A percentile compares a stretch with the other conserved stretches of the same genome.
Conservation (phyloP, 2,329 filamentous ascomycete genomes). For the Apiospora marii region DNA sequence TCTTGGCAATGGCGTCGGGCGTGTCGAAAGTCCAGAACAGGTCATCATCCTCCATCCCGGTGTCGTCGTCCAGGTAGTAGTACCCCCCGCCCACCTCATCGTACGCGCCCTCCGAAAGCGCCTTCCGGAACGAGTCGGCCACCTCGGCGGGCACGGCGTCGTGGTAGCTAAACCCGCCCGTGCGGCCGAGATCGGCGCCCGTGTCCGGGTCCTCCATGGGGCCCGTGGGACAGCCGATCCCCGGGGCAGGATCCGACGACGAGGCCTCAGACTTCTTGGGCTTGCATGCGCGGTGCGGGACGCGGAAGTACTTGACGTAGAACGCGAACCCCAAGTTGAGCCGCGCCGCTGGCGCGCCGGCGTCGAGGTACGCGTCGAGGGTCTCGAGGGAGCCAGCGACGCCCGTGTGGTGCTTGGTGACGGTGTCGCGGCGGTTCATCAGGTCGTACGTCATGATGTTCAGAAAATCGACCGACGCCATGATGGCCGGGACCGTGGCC, state of each 20-base stretch:
- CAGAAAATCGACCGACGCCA: slow-evolving; percentile 68
- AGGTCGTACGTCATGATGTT: slow-evolving; percentile 79
- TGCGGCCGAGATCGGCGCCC: slow-evolving; percentile 64
- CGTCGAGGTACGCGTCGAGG: slow-evolving; percentile 65
- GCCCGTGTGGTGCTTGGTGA: slow-evolving; percentile 68
- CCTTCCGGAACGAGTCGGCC: slow-evolving; percentile 37
- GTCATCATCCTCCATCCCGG: slow-evolving; percentile 30
- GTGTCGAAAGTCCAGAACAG: slow-evolving; percentile 46
- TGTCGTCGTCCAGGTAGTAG: slow-evolving; percentile 38
- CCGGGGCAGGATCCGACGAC: not conserved
- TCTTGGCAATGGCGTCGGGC: slow-evolving; percentile 37
- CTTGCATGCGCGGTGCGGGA: slow-evolving; percentile 54
- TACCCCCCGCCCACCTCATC: slow-evolving; percentile 41
- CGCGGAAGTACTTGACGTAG: slow-evolving; percentile 72
- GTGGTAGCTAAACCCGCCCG: slow-evolving; percentile 42
- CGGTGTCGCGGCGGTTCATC: slow-evolving; percentile 72
- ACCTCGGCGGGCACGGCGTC: slow-evolving; percentile 39
- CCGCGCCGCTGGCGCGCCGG: slow-evolving; percentile 62
- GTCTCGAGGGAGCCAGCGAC: slow-evolving; percentile 58
- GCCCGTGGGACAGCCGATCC: slow-evolving; percentile 62
- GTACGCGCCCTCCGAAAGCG: slow-evolving; percentile 36
- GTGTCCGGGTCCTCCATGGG: slow-evolving; percentile 65
- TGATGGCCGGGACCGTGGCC: slow-evolving; percentile 64
- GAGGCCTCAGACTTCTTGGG: not conserved
- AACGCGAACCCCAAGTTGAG: slow-evolving; percentile 74